Percentiles rank a stretch among this genome's conserved stretches.
These are phyloP conservation scores for Oligophagozyma castellii DNA, from an alignment of 1,139 yeast genomes.

Conservation along the genomic window DNA sequence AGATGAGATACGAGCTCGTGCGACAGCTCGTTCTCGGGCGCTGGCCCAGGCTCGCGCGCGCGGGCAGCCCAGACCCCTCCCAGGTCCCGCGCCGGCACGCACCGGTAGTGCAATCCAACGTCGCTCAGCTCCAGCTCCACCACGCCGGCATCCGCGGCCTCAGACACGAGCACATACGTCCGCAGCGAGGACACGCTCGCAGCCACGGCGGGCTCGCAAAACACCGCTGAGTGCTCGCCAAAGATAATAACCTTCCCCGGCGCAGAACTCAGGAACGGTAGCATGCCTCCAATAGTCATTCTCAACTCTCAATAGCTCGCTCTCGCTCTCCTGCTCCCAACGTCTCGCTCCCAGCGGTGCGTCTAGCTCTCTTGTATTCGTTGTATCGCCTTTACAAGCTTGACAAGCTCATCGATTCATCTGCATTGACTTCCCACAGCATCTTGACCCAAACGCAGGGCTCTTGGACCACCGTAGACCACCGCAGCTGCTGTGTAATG, in stretches of 20 bases:
- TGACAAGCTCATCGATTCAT: no score
- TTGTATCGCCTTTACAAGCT: no score
- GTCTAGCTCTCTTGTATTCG: no score
- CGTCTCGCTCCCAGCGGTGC: no score
- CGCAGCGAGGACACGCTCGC: slow-evolving; percentile 28
- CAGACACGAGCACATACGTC: slow-evolving; percentile 58
- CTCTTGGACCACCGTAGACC: no score
- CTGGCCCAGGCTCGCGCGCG: no score
- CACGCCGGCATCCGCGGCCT: slow-evolving; percentile 22
- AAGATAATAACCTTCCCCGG: slow-evolving; percentile 95
- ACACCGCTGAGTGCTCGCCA: slow-evolving; percentile 96
- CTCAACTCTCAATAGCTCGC: not conserved
- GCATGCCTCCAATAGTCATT: not conserved
- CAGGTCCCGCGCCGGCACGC: no score
- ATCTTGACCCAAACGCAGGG: no score
- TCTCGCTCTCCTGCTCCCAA: no score
- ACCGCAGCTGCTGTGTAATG: no score
- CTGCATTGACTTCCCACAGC: no score
- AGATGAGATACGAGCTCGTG: slow-evolving; percentile 28
- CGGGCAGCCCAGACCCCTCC: slow-evolving; percentile 42
- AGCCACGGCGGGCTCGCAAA: slow-evolving; percentile 46
- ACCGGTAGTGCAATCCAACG: slow-evolving; percentile 41
- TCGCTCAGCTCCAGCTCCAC: slow-evolving; percentile 74
- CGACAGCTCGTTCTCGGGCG: slow-evolving; percentile 29
- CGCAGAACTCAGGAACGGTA: slow-evolving; percentile 69